Evolutionary conservation across 305 asterid species (phyloP).

Genomic region (Fraxinus ornus): DNA sequence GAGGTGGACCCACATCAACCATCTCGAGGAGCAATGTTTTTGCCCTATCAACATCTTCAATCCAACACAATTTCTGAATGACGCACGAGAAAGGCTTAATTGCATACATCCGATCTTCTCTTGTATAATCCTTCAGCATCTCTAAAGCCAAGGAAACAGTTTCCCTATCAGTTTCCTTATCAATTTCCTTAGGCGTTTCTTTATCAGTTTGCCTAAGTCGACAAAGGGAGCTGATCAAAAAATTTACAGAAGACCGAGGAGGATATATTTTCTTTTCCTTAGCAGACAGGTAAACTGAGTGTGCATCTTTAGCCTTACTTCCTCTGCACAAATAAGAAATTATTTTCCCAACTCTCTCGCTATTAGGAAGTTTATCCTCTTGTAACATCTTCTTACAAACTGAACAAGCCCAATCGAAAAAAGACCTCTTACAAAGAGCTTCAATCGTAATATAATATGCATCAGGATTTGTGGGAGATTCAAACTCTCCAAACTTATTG

Average conservation of each 20-base stretch:
- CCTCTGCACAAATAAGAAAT: slow-evolving; percentile 66
- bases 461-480: slow-evolving; percentile 51
- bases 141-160: slow-evolving; percentile 54
- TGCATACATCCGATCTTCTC: slow-evolving; percentile 47
- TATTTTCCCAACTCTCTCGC: slow-evolving; percentile 58
- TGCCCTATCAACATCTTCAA: slow-evolving; percentile 59
- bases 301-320: slow-evolving; percentile 62
- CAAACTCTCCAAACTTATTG: slow-evolving; percentile 75
- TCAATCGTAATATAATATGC: slow-evolving; percentile 68
- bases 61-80: slow-evolving; percentile 62
- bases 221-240: slow-evolving; percentile 61
- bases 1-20: slow-evolving; percentile 76
- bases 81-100: slow-evolving; percentile 56
- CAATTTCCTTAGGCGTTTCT: slow-evolving; percentile 30
- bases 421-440: slow-evolving; percentile 64
- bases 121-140: slow-evolving; percentile 54
- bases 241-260: slow-evolving; percentile 43
- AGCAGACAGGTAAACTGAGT: slow-evolving; percentile 61
- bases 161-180: slow-evolving; percentile 49
- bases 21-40: slow-evolving; percentile 58
- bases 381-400: slow-evolving; percentile 70
- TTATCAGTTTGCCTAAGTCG: slow-evolving; percentile 30
- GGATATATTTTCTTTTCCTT: slow-evolving; percentile 52
- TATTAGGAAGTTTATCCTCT: slow-evolving; percentile 54
- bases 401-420: slow-evolving; percentile 55